Base-by-base conservation (phyloP, 371 early-diverging fungal species). In the Circinella umbellata region DNA sequence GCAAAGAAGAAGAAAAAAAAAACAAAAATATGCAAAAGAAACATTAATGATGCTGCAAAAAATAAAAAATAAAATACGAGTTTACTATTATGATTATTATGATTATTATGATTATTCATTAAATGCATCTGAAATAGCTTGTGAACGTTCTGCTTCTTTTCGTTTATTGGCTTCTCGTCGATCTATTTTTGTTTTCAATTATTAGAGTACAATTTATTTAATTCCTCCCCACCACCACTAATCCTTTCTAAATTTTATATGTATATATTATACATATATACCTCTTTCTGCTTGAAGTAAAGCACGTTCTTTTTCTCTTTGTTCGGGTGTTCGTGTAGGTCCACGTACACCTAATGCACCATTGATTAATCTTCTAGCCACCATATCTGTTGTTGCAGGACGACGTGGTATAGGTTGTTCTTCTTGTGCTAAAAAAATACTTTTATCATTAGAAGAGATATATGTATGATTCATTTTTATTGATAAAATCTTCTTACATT, bases 291-390 rank as follows among this genome's bases (percentile, higher is more conserved):
- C 68, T 57, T 72, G 64, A 4, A 79, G 68, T 7, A 76, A 61
- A 39, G 70, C 66, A 36, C 67, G 66, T 73, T 79, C 80, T 42
- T 69, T 73, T 68, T 72, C 68, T 59, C 71, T 69, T 66, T 83
- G 86, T 55, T 83, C 86, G 20, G 80, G 76, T 0, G 86, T 77
- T 53, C 78, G 73, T 34, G 75, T 34, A 20, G 73, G 73, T 11
- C 76, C 76, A 14, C 80, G 71, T 34, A 86, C 70, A 8, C 86
- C 84, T n/a, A 86, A 73, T 14, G 86, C 86, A n/a, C 86, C 86
- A 55, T 82, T 81, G 20, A 86, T 80, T 10, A 86, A 68, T 66
- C 84, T 73, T 49, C 79, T 76, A 8, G 86, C 86, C 6, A 83
- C 86, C 72, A 84, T 78, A 69, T 83, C 86, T 3, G 84, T 86